Percentiles rank a stretch among this genome's conserved stretches.
phyloP scores from a whole-genome alignment of 441 rosid genomes.

The Bocquillonia castaneifolia region DNA sequence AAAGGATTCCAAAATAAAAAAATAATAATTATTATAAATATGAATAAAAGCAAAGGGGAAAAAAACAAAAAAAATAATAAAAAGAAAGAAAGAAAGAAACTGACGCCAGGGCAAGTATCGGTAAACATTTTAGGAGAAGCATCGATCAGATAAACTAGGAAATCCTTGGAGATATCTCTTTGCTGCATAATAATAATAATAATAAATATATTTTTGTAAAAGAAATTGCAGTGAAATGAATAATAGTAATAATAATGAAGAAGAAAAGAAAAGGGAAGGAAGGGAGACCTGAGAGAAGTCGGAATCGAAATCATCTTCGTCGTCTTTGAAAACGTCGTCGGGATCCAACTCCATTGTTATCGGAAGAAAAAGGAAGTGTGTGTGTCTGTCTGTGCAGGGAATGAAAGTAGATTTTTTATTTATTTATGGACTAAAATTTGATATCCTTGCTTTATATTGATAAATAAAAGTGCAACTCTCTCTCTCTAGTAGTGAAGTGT shows the following conservation, averaged over 20 bases:
- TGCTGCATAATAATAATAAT: conserved; percentile 31
- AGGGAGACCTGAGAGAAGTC: conserved; percentile 54
- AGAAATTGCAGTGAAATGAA: background rate
- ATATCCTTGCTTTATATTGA: too few relatives aligned
- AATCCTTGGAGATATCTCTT: conserved; percentile 61
- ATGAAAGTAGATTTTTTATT: too few relatives aligned
- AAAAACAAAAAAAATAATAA: background rate
- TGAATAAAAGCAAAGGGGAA: background rate
- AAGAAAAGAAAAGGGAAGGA: background rate
- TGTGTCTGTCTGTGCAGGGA: too few relatives aligned
- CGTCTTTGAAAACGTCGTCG: conserved; percentile 80
- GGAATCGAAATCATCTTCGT: conserved; percentile 70
- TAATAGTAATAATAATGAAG: background rate
- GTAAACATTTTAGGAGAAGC: conserved; percentile 87
- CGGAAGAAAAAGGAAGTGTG: background rate
- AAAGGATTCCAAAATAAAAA: too few relatives aligned
- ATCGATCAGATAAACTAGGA: conserved; percentile 66
- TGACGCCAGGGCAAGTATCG: conserved; percentile 48
- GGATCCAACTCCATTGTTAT: conserved; percentile 62
- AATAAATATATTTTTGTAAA: too few relatives aligned
- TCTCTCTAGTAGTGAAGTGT: too few relatives aligned
- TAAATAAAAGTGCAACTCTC: too few relatives aligned
- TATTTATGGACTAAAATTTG: too few relatives aligned
- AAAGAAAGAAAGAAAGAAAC: conserved; percentile 16
- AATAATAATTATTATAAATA: too few relatives aligned